Evolutionary conservation across 495 filamentous ascomycete genomes (phyloP), one percentile per base, ranked within the genome.

Genomic region (Daldinia caldariorum): DNA sequence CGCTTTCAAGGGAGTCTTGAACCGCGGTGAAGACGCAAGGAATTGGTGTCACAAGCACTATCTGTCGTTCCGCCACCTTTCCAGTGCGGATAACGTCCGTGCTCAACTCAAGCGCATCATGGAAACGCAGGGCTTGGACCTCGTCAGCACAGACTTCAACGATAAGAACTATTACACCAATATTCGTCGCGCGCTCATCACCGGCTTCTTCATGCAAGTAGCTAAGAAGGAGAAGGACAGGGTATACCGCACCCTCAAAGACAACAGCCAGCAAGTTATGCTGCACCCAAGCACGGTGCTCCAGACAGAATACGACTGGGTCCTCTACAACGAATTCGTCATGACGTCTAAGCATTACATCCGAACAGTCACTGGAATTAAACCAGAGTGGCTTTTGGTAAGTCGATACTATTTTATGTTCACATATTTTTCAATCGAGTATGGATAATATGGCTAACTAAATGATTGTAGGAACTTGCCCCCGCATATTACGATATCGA

Each of bases 131-230:
- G 92, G 90, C 58, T 78, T 99, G 9, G 91, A 95, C 47, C 86
- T 99, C 53, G 77, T 98, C 53, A 93, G 89, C 64, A 97, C 93
- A 0, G 87, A 91, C 0, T 97, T 97, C 81, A 91, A 93, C 55
- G 89, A 98, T 80, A 97, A 97, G 85, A 91, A 94, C 69, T 99
- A 99, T 82, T 98, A 97, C 77, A 93, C 87, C 79, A 99, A 99
- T 75, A 98, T 99, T 74, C 91, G 93, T 20, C 89, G 92, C 14
- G 95, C 95, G 9, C 84, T 99, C n/a, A 90, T 97, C 13, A 88
- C 93, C 1, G 95, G 95, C 20, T 99, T 98, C 83, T 99, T 99
- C 84, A 99, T 99, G 95, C 96, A 99, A 76, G 91, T 98, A n/a
- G 95, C 95, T 43, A 97, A 94, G 88, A 91, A 89, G 71, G 92